phyloP scores from a whole-genome alignment of 306 rosid genomes.

The Ammopiptanthus mongolicus region DNA sequence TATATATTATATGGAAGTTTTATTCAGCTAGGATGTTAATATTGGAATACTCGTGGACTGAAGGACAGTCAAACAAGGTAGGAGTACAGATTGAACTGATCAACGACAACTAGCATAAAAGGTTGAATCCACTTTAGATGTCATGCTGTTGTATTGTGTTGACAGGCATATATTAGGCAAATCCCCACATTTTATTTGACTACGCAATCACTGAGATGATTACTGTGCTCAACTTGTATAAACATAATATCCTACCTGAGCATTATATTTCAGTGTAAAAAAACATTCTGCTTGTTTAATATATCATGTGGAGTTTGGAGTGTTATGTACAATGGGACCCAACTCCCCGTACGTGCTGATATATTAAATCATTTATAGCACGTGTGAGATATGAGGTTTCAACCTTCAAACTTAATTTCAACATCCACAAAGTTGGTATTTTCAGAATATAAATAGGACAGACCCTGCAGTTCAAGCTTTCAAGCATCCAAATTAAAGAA shows the following conservation, averaged over 20 bases:
- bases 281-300: too few species aligned
- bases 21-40: too few species aligned
- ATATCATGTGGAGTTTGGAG: neutral
- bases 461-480: neutral
- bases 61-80: neutral
- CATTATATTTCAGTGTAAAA: too few species aligned
- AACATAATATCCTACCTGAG: too few species aligned
- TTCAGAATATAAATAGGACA: neutral
- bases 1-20: too few species aligned
- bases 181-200: conserved; percentile 30
- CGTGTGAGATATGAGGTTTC: conserved; percentile 5
- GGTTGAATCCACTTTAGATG: neutral
- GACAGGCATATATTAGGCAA: conserved; percentile 19
- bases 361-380: neutral
- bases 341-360: neutral
- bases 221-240: neutral
- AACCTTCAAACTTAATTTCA: too few species aligned
- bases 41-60: neutral
- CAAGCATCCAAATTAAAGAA: neutral
- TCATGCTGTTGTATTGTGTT: neutral
- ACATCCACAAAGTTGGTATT: neutral
- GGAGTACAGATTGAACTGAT: neutral
- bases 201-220: neutral
- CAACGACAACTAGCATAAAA: neutral
- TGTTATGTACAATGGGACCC: neutral